Conservation (phyloP, 179 eudicot species). For the Corrigiola litoralis region DNA sequence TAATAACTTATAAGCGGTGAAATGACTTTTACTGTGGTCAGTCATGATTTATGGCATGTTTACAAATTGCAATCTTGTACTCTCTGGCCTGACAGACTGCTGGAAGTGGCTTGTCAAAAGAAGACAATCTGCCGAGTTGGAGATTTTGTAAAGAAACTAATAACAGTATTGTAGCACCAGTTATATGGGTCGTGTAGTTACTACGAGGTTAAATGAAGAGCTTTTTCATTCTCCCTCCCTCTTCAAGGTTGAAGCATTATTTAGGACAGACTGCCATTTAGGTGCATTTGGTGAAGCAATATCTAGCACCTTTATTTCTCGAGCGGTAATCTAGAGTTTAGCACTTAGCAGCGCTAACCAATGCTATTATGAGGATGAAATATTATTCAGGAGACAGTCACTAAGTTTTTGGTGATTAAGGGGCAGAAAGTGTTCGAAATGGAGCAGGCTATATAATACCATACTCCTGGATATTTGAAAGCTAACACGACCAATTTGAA, state of each 20-base stretch:
- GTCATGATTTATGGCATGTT: not conserved
- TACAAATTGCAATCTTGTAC: not conserved
- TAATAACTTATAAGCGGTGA: not conserved
- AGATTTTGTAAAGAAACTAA: not conserved
- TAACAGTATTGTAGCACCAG: no score
- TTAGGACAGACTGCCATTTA: no score
- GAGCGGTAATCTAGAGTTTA: not conserved
- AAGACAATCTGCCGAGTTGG: not conserved
- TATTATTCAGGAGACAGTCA: no score
- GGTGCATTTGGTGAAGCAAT: no score
- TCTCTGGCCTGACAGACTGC: not conserved
- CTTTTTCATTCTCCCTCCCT: not conserved
- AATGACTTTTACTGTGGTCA: not conserved
- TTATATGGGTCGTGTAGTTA: not conserved
- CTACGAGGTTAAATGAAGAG: not conserved
- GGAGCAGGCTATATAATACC: no score
- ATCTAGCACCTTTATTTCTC: not conserved
- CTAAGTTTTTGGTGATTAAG: no score
- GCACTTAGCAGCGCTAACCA: no score
- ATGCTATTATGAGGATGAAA: no score
- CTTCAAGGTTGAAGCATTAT: not conserved
- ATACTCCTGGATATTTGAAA: no score
- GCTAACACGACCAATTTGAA: no score
- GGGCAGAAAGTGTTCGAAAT: no score
- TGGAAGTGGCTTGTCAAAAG: not conserved